A percentile compares a stretch with the other conserved stretches of the same genome.
Evolutionary conservation across 2,329 filamentous ascomycete genomes (phyloP).

Genomic region (Pyrenochaeta sp.): DNA sequence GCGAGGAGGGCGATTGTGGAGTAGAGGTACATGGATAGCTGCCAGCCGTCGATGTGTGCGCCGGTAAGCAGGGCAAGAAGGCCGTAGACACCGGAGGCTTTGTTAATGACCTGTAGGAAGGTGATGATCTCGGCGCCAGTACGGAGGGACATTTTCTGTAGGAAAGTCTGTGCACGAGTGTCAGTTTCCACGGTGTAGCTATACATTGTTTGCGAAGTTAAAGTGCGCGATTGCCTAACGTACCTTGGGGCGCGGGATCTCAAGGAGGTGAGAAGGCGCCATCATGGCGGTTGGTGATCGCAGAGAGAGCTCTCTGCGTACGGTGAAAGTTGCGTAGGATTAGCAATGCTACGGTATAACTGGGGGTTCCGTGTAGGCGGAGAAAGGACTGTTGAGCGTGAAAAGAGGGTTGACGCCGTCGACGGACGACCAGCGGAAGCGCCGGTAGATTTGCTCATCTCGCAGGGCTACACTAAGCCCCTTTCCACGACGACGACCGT

Average conservation of each 20-base stretch:
- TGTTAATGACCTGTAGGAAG: conserved; percentile 86
- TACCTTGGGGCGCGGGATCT: conserved; percentile 52
- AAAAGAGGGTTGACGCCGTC: conserved; percentile 8
- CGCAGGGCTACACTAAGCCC: conserved; percentile 26
- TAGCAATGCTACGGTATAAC: conserved; percentile 29
- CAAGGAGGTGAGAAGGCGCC: conserved; percentile 43
- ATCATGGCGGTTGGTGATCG: conserved; percentile 32
- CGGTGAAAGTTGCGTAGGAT: conserved; percentile 1
- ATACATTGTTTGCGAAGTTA: neutral
- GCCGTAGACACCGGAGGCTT: conserved; percentile 89
- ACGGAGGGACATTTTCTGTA: conserved; percentile 85
- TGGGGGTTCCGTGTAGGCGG: conserved; percentile 9
- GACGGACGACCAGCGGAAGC: conserved; percentile 20
- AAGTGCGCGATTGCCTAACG: conserved; percentile 19
- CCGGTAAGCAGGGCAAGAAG: conserved; percentile 89
- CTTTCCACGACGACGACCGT: conserved; percentile 14
- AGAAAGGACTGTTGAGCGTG: conserved; percentile 8
- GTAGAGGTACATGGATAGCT: conserved; percentile 92
- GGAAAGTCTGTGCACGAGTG: conserved; percentile 70
- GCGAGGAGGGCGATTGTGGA: conserved; percentile 75
- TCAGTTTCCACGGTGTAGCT: conserved; percentile 22
- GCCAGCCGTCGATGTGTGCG: conserved; percentile 80
- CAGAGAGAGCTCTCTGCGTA: conserved; percentile 2
- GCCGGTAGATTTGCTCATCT: conserved; percentile 34
- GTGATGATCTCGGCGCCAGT: conserved; percentile 87